Percentiles rank a stretch among this genome's conserved stretches.
phyloP scores from a whole-genome alignment of 768 basidiomycete species.

The Termitomyces sp. region DNA sequence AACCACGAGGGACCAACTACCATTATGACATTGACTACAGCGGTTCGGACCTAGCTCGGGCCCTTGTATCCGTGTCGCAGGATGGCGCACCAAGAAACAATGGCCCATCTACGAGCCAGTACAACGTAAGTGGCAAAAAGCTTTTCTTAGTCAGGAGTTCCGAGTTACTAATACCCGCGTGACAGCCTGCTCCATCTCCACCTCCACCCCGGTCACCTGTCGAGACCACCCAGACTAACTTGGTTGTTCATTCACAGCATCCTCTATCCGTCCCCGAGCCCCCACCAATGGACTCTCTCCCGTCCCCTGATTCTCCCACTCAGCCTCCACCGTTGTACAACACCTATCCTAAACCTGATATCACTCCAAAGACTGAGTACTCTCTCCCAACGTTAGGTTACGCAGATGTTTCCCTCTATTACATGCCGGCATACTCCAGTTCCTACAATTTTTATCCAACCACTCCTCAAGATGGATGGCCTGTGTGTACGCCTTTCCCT shows the following conservation, averaged over 20 bases:
- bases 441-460: slow-evolving; percentile 5
- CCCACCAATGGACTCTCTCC: slow-evolving; percentile 16
- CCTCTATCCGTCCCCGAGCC: background rate
- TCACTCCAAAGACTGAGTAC: background rate
- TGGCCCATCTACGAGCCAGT: background rate
- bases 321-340: slow-evolving; percentile 1
- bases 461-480: slow-evolving; percentile 9
- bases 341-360: background rate
- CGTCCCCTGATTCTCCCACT: slow-evolving; percentile 7
- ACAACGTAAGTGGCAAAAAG: slow-evolving; percentile 9
- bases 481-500: slow-evolving; percentile 16
- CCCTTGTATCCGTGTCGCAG: slow-evolving; percentile 1
- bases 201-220: background rate
- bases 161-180: slow-evolving; percentile 3
- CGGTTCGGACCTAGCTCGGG: background rate
- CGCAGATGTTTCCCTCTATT: slow-evolving; percentile 1
- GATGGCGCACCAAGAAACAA: background rate
- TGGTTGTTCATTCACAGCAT: slow-evolving; percentile 7
- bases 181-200: slow-evolving; percentile 1
- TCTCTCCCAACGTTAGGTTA: background rate
- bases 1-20: background rate
- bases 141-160: background rate
- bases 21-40: background rate
- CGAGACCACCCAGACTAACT: background rate
- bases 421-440: background rate